Evolutionary conservation across 306 rosid species (phyloP), one percentile per base, ranked within the genome.

Genomic region (Citrullus mucosospermus): DNA sequence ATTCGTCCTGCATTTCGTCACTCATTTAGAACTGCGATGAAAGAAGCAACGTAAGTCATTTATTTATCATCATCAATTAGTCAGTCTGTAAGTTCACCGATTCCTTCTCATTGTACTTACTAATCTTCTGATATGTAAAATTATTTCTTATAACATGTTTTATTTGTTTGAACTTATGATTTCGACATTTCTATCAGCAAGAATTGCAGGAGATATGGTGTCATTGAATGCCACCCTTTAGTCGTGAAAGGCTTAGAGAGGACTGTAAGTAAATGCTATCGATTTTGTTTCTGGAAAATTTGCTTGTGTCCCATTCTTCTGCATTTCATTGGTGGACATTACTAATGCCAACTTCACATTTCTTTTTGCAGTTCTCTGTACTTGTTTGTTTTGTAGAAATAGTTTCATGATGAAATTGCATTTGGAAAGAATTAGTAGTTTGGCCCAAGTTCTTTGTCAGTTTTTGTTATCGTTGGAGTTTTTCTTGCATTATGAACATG

Each of bases 1-100:
- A 84, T 92, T 82, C 93, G 87, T 30, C 99, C 99, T 80, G 97
- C 97, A 84, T 95, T 95, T 82, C 69, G 84, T 20, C 99, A 92
- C 89, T 79, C 92, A 44, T 75, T 88, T 69, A 88, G 13, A 87
- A 86, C 88, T 38, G 70, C 78, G 81, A 30, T 22, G 71, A 84
- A 59, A 60, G 87, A 84, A 25, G 80, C 85, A 82, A 78, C 25
- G 99, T 95, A 85, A 86, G 91, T 72, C 68, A 28, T 73, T 80
- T 44, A 34, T 71, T 75, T 84, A 79, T 59, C n/a, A 76, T 50
- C 41, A 77, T 65, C 75, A 75, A 78, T 75, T 11, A 78, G 22
- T 66, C 43, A 32, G 12, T 50, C 28, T 66, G 25, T 43, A 54
- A 80, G 73, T 80, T 63, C 79, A 43, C 16, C 16, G 44, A 22